phyloP scores from a whole-genome alignment of 371 early-diverging fungal species.

The Mucor racemosus region DNA sequence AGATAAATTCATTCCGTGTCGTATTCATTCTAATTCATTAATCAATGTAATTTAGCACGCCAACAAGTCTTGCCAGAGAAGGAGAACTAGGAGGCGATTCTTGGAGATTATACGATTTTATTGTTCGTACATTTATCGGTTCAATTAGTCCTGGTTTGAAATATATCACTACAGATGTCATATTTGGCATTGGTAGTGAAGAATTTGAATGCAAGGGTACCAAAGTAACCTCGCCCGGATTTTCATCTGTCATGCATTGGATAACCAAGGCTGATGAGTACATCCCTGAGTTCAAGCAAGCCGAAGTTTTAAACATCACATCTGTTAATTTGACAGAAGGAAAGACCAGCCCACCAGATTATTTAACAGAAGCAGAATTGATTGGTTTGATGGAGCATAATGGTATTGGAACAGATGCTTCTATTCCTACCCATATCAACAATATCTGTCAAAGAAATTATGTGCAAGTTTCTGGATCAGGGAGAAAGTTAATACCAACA shows the following conservation, averaged over 20 bases:
- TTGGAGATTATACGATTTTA: slow-evolving; percentile 69
- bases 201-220: slow-evolving; percentile 53
- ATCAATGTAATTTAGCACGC: slow-evolving; percentile 37
- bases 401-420: slow-evolving; percentile 85
- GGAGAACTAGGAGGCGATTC: slow-evolving; percentile 55
- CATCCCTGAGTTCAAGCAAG: slow-evolving; percentile 52
- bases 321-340: slow-evolving; percentile 49
- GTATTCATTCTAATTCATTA: neutral
- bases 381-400: slow-evolving; percentile 71
- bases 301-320: slow-evolving; percentile 31
- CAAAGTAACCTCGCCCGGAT: slow-evolving; percentile 47
- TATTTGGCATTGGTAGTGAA: slow-evolving; percentile 56
- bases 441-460: slow-evolving; percentile 74
- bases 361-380: slow-evolving; percentile 72
- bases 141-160: slow-evolving; percentile 62
- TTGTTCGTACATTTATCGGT: slow-evolving; percentile 64
- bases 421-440: slow-evolving; percentile 78
- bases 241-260: slow-evolving; percentile 64
- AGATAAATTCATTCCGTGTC: too few relatives aligned
- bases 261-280: slow-evolving; percentile 44
- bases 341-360: slow-evolving; percentile 68
- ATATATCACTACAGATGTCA: slow-evolving; percentile 58
- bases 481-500: slow-evolving; percentile 51
- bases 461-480: slow-evolving; percentile 48
- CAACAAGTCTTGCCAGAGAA: slow-evolving; percentile 53